Percentiles rank a stretch among this genome's conserved stretches.
Conservation (phyloP, 2,329 filamentous ascomycete species). For the Helicocarpus griseus region DNA sequence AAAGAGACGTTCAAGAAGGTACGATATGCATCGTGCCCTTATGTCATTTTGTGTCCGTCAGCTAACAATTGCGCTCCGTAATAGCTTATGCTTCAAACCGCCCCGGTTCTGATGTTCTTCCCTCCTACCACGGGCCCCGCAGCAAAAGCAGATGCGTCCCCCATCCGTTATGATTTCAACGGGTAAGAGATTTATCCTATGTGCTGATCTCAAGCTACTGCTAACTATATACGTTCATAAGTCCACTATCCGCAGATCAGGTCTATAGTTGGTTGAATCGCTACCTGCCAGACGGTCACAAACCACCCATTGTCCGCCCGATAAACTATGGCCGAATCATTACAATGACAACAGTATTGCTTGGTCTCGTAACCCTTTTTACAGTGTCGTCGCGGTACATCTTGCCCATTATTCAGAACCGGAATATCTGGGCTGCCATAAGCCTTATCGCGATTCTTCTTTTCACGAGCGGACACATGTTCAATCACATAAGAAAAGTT, state of each 20-base stretch:
- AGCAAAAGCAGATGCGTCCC: slow-evolving; percentile 59
- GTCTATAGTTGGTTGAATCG: slow-evolving; percentile 70
- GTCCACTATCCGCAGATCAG: slow-evolving; percentile 64
- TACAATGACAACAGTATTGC: slow-evolving; percentile 54
- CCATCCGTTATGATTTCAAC: slow-evolving; percentile 76
- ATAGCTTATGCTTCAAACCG: slow-evolving; percentile 86
- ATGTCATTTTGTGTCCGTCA: slow-evolving; percentile 4
- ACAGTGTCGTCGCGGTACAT: slow-evolving; percentile 69
- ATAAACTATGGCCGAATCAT: slow-evolving; percentile 77
- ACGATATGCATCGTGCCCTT: slow-evolving; percentile 20
- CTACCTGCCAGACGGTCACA: slow-evolving; percentile 66
- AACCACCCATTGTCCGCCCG: slow-evolving; percentile 69
- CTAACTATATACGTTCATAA: slow-evolving; percentile 25
- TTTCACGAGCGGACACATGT: slow-evolving; percentile 97
- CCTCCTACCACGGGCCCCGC: slow-evolving; percentile 73
- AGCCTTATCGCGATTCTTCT: slow-evolving; percentile 82
- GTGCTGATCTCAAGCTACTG: slow-evolving; percentile 6
- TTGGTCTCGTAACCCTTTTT: slow-evolving; percentile 59
- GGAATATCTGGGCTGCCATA: slow-evolving; percentile 86
- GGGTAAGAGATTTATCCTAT: slow-evolving; percentile 48
- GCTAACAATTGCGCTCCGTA: slow-evolving; percentile 5
- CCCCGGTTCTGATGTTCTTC: slow-evolving; percentile 81
- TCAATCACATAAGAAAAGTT: slow-evolving; percentile 94
- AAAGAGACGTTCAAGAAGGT: slow-evolving; percentile 81
- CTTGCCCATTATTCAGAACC: slow-evolving; percentile 72